These are phyloP conservation scores for Fraxinus cuspidata DNA, from an alignment of 257 asterid genomes.

Conservation along the genomic window DNA sequence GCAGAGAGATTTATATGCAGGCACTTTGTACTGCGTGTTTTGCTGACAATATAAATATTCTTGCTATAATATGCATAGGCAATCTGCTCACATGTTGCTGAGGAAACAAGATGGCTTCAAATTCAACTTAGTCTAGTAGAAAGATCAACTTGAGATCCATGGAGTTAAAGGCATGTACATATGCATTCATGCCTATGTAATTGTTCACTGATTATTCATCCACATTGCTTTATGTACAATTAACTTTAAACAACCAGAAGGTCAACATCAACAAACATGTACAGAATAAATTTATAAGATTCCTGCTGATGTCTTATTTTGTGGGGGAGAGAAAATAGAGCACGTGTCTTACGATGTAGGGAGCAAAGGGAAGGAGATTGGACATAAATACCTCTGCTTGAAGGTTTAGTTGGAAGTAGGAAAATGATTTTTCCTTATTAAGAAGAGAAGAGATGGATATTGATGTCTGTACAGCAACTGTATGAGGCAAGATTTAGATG, in stretches of 20 bases:
- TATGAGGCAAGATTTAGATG: not conserved
- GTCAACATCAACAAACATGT: not conserved
- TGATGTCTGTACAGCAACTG: not conserved
- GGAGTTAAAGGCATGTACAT: not conserved
- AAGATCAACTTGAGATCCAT: not conserved
- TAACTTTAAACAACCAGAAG: not conserved
- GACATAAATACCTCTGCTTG: not conserved
- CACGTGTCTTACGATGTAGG: not conserved
- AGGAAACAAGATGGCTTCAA: not conserved
- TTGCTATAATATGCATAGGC: not conserved
- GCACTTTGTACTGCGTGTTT: too few species aligned
- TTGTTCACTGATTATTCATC: not conserved
- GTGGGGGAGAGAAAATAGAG: not conserved
- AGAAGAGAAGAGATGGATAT: not conserved
- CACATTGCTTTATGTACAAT: not conserved
- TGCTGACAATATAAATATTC: too few species aligned
- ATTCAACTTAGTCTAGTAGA: not conserved
- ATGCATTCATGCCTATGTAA: not conserved
- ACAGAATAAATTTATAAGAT: not conserved
- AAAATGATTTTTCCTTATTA: not conserved
- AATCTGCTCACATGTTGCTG: not conserved
- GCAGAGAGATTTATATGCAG: too few species aligned
- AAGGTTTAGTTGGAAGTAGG: not conserved
- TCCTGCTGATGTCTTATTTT: not conserved
- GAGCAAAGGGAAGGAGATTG: not conserved